Conservation (phyloP, 139 green algal species). For the Chlorella sp. region DNA sequence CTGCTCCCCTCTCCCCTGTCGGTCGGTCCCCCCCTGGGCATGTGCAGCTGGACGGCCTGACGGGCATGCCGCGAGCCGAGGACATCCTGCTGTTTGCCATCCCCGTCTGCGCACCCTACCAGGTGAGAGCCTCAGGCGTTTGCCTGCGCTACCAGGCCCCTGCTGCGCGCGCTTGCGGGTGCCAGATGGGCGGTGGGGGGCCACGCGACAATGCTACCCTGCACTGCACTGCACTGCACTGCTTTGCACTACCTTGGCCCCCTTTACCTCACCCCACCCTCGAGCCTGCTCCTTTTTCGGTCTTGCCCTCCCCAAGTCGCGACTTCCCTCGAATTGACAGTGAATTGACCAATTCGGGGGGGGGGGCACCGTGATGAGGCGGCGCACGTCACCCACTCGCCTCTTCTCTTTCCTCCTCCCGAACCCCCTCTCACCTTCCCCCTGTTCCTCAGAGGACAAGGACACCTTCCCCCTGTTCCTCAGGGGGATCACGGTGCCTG, state of each 20-base stretch:
- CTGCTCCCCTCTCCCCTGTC: too few relatives aligned
- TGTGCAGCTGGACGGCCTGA: slow-evolving; percentile 73
- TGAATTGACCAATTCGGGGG: too few relatives aligned
- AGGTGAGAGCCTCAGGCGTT: slow-evolving; percentile 21
- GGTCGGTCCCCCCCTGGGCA: neutral
- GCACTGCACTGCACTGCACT: neutral
- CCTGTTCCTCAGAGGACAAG: too few relatives aligned
- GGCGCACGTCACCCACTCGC: too few relatives aligned
- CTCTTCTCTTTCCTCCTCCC: too few relatives aligned
- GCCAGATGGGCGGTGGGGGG: neutral
- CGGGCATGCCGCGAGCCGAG: slow-evolving; percentile 71
- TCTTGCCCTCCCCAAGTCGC: neutral
- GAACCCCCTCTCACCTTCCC: too few relatives aligned
- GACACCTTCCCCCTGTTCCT: too few relatives aligned
- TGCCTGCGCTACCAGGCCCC: neutral
- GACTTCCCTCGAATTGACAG: neutral
- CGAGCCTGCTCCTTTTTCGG: neutral
- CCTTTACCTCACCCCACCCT: neutral
- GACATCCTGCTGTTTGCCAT: slow-evolving; percentile 92
- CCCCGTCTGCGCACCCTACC: slow-evolving; percentile 92
- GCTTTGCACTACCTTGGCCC: neutral
- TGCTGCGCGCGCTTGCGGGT: neutral
- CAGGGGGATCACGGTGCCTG: too few relatives aligned
- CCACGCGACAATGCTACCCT: neutral
- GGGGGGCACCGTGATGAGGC: too few relatives aligned